These are phyloP conservation scores for Populus alba DNA, from an alignment of 345 rosid species.

Conservation along the genomic window DNA sequence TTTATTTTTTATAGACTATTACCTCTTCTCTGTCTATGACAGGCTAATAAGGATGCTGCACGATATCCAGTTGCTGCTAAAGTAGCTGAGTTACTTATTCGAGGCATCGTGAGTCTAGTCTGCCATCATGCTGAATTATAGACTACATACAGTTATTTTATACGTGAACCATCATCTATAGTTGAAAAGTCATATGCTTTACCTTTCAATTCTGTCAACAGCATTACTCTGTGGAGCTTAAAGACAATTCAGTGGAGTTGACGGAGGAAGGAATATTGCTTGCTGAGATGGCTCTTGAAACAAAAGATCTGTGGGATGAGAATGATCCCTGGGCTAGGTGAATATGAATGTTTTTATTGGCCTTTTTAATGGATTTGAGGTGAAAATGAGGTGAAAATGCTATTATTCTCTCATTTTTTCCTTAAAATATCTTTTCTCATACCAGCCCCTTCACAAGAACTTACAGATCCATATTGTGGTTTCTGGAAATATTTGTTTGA, in stretches of 20 bases:
- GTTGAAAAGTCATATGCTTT: slow-evolving; percentile 11
- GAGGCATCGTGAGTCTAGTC: slow-evolving; percentile 56
- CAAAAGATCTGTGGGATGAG: slow-evolving; percentile 92
- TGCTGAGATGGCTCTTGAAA: slow-evolving; percentile 95
- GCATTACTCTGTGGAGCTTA: slow-evolving; percentile 86
- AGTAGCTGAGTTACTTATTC: slow-evolving; percentile 84
- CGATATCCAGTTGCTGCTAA: slow-evolving; percentile 95
- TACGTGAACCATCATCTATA: background rate
- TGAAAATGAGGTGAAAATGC: background rate
- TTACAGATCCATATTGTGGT: background rate
- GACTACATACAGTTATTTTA: background rate
- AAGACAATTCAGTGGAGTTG: slow-evolving; percentile 95
- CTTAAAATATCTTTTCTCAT: background rate
- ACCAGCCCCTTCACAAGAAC: background rate
- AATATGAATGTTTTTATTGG: slow-evolving; percentile 8
- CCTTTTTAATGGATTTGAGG: background rate
- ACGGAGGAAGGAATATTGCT: slow-evolving; percentile 90
- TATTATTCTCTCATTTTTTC: background rate
- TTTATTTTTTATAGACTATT: background rate
- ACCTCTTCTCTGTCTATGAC: slow-evolving; percentile 22
- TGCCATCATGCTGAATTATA: slow-evolving; percentile 12
- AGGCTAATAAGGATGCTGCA: slow-evolving; percentile 93
- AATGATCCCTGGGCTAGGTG: slow-evolving; percentile 99
- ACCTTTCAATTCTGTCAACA: slow-evolving; percentile 32
- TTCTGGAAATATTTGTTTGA: background rate